phyloP scores from a whole-genome alignment of 2,329 filamentous ascomycete species.

The Rhynchosporium secalis region DNA sequence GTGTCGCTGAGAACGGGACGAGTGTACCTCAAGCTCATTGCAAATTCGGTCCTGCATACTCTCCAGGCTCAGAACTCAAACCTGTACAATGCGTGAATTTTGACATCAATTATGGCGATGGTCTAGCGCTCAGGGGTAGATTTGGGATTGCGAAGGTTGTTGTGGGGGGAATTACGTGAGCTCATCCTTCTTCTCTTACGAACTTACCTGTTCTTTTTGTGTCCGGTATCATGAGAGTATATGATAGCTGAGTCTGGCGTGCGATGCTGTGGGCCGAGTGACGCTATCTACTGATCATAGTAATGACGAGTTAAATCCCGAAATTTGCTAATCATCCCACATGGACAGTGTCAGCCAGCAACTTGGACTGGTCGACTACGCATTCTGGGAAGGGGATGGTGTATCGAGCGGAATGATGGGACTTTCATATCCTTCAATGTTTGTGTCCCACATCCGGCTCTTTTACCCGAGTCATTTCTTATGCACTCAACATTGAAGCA shows the following conservation, averaged over 20 bases:
- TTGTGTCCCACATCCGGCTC: neutral
- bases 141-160: constrained; percentile 43
- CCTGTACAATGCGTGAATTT: constrained; percentile 45
- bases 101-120: constrained; percentile 47
- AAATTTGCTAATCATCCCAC: neutral
- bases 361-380: constrained; percentile 48
- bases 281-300: too few species aligned
- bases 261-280: too few species aligned
- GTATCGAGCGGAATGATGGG: constrained; percentile 51
- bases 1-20: constrained; percentile 35
- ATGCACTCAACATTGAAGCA: neutral
- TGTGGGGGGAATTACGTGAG: constrained; percentile 46
- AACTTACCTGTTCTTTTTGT: neutral
- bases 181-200: neutral
- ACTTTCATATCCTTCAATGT: constrained; percentile 50
- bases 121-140: constrained; percentile 44
- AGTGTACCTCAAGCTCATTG: constrained; percentile 18
- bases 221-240: neutral
- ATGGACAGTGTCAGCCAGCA: constrained; percentile 41
- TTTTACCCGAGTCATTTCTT: neutral
- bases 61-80: constrained; percentile 39
- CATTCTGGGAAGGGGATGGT: constrained; percentile 47
- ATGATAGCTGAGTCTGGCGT: too few species aligned
- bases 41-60: constrained; percentile 24
- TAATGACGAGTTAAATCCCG: too few species aligned